phyloP scores from a whole-genome alignment of 2,329 filamentous ascomycete species.

The Setomelanomma holmii region DNA sequence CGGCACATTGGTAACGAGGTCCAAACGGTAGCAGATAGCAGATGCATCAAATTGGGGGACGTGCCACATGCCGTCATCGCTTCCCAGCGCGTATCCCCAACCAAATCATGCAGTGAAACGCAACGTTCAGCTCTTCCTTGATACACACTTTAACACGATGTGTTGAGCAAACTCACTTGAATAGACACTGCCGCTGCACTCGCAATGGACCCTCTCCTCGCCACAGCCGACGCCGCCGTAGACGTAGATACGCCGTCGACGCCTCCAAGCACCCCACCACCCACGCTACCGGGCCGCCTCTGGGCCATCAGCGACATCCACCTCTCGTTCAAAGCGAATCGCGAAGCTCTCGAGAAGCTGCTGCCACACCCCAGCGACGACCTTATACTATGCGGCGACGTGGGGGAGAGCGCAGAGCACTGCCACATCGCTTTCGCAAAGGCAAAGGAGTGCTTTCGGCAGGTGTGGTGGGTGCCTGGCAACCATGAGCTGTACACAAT shows the following conservation, averaged over 20 bases:
- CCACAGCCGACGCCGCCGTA: constrained; percentile 20
- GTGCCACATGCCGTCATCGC: background rate
- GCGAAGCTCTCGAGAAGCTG: constrained; percentile 53
- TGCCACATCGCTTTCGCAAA: constrained; percentile 45
- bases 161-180: no score
- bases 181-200: background rate
- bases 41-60: no score
- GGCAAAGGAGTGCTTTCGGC: constrained; percentile 52
- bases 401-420: constrained; percentile 45
- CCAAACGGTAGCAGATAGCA: no score
- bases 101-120: background rate
- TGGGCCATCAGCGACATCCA: constrained; percentile 58
- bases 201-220: constrained; percentile 34
- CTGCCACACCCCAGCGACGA: constrained; percentile 51
- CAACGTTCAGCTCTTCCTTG: no score
- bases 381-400: constrained; percentile 55
- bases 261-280: constrained; percentile 14
- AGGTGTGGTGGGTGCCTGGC: constrained; percentile 64
- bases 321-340: constrained; percentile 55
- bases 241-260: constrained; percentile 8
- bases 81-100: background rate
- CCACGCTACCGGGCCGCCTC: constrained; percentile 36
- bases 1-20: no score
- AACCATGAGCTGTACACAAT: constrained; percentile 67
- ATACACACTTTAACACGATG: background rate